A percentile compares a stretch with the other conserved stretches of the same genome.
These are phyloP conservation scores for Verticillium klebahnii DNA, from an alignment of 2,329 filamentous ascomycete species.

Conservation along the genomic window DNA sequence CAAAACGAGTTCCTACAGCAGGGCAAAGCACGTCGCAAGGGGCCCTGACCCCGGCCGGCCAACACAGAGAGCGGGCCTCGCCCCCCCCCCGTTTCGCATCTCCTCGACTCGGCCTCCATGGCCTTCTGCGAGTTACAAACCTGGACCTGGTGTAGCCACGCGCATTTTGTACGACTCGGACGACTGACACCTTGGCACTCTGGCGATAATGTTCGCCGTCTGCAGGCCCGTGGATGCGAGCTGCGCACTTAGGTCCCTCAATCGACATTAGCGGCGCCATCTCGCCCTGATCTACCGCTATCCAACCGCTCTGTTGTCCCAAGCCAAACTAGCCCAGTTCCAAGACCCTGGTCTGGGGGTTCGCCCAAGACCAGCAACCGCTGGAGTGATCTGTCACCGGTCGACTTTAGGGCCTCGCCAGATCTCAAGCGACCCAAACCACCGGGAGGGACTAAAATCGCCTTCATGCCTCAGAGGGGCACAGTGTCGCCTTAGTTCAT, in stretches of 20 bases:
- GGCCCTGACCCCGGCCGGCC: neutral
- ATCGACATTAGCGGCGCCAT: neutral
- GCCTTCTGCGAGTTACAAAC: neutral
- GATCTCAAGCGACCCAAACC: constrained; percentile 15
- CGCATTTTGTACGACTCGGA: neutral
- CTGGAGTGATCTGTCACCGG: constrained; percentile 14
- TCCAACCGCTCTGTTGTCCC: neutral
- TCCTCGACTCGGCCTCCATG: neutral
- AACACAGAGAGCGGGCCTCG: neutral
- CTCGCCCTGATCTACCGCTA: neutral
- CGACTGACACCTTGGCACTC: neutral
- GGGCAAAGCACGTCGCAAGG: neutral
- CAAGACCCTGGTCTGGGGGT: constrained; percentile 15
- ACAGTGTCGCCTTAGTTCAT: constrained; percentile 12
- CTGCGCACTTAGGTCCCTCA: neutral
- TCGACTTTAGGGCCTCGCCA: constrained; percentile 14
- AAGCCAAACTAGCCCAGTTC: constrained; percentile 5
- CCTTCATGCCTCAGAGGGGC: constrained; percentile 13
- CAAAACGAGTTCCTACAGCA: too few species aligned
- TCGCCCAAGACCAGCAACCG: constrained; percentile 14
- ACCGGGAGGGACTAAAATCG: constrained; percentile 14
- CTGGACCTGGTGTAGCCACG: neutral
- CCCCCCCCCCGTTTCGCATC: neutral
- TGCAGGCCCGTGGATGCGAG: neutral
- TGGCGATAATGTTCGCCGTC: neutral